Conservation (phyloP, 2,329 filamentous ascomycete species). For the Talaromyces verruculosus region DNA sequence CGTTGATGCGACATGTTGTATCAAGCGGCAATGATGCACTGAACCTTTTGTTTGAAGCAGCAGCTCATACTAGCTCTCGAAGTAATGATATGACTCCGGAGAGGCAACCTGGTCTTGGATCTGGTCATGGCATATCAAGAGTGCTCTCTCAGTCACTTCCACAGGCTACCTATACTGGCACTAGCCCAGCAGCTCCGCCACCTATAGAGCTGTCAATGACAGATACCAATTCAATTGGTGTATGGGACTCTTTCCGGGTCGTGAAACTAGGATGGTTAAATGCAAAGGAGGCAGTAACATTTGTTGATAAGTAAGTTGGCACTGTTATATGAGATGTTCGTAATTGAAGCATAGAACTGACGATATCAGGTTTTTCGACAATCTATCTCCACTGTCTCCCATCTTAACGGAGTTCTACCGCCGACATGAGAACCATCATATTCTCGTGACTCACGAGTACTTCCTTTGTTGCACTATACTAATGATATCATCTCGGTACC, state of each 20-base stretch:
- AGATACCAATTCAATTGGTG: slow-evolving; percentile 36
- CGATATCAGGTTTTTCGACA: slow-evolving; percentile 44
- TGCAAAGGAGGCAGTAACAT: slow-evolving; percentile 52
- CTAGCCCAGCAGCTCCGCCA: slow-evolving; percentile 21
- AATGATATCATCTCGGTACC: slow-evolving; percentile 54
- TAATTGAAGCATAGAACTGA: slow-evolving; percentile 13
- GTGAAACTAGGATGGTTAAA: slow-evolving; percentile 57
- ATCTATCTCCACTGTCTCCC: slow-evolving; percentile 50
- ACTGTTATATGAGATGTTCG: not conserved
- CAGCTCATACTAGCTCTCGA: slow-evolving; percentile 31
- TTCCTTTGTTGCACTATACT: slow-evolving; percentile 54
- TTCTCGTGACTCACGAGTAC: slow-evolving; percentile 52
- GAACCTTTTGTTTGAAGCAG: slow-evolving; percentile 52
- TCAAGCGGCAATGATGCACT: slow-evolving; percentile 54
- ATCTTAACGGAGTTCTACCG: slow-evolving; percentile 51
- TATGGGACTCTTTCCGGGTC: slow-evolving; percentile 53
- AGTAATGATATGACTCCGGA: slow-evolving; percentile 23
- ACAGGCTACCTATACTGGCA: slow-evolving; percentile 17
- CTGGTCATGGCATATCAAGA: slow-evolving; percentile 12
- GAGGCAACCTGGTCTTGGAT: slow-evolving; percentile 19
- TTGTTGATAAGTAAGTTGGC: slow-evolving; percentile 46
- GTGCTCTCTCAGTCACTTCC: slow-evolving; percentile 7
- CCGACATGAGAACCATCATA: slow-evolving; percentile 48
- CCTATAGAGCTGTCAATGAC: slow-evolving; percentile 24
- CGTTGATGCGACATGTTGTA: slow-evolving; percentile 48